Conservation (phyloP, 164 flowering plant genomes). For the Nymphaea thermarum region DNA sequence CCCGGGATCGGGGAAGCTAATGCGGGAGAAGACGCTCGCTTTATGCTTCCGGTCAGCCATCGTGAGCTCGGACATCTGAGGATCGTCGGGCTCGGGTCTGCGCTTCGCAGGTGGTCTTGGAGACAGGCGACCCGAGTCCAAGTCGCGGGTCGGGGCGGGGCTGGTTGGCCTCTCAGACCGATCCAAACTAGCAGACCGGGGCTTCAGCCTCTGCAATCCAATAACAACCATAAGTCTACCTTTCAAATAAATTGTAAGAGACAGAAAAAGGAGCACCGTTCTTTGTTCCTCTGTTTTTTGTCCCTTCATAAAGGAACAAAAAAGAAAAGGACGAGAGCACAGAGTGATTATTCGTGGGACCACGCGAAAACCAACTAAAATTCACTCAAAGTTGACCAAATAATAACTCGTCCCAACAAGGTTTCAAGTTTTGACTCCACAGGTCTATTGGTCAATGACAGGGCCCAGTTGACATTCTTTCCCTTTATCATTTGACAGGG, state of each 20-base stretch:
- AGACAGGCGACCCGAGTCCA: not conserved
- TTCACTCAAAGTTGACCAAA: not conserved
- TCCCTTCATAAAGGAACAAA: too few species aligned
- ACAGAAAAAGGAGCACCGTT: too few species aligned
- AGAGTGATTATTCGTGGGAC: not conserved
- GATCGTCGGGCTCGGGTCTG: constrained; percentile 6
- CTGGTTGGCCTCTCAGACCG: constrained; percentile 2
- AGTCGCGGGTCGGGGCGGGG: not conserved
- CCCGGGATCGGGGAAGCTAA: constrained; percentile 49
- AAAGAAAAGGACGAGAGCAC: too few species aligned
- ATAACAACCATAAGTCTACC: not conserved
- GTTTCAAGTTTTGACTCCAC: too few species aligned
- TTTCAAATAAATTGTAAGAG: too few species aligned
- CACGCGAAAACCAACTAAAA: not conserved
- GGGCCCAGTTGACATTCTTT: too few species aligned
- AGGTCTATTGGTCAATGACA: too few species aligned
- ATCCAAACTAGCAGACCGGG: not conserved
- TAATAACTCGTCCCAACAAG: not conserved
- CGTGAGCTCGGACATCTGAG: constrained; percentile 7
- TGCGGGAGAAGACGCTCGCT: constrained; percentile 80
- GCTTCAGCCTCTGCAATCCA: constrained; percentile 2
- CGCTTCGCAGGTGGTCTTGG: constrained; percentile 5
- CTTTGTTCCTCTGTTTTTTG: too few species aligned
- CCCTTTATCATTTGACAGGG: too few species aligned
- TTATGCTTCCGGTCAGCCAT: constrained; percentile 32